Base-by-base conservation (phyloP, 192 early-diverging fungal species). In the Phlyctochytrium bullatum region DNA sequence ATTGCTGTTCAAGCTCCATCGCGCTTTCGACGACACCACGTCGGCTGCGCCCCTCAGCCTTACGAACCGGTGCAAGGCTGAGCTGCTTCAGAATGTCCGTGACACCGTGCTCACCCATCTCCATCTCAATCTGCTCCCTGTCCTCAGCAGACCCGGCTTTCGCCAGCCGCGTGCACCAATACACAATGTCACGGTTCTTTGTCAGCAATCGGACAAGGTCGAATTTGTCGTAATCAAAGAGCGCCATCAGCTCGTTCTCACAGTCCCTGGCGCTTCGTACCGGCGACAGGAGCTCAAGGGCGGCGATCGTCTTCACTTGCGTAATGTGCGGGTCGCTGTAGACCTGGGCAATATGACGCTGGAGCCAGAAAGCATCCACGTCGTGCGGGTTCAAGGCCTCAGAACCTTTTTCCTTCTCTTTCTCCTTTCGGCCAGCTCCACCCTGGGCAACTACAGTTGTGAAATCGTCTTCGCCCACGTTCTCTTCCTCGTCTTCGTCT, bases 321-420 rank as follows among this genome's bases (percentile, higher is more conserved):
- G 95, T 91, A 6, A 81, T 79, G 62, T 88, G 88, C 0, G 93
- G 88, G 72, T 98, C 97, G 12, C 84, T 65, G 78, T 93, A 97
- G 65, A 90, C 84, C n/a, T 80, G 69, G 28, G 91, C 79, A 30
- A 99, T 83, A 32, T 86, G 83, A 34, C 96, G 89, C 70, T 98
- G 97, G 3, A 97, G 84, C 94, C 94, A 99, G 73, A 98, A 99
- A 3, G 95, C 92, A 76, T 99, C 97, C 54, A 99, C 84, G 56
- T 93, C 90, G 74, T 94, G 92, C 10, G 91, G 86, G 66, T 62
- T 78, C 3, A 86, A 27, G 27, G 51, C 34, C 16, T 33, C 53
- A 23, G 63, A 29, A 2, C 68, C 24, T 6, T 47, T 25, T 23
- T 63, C 31, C 78, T 57, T 59, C 29, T 29, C 64, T 36, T 59